These are phyloP conservation scores for Fusarium sp. DNA, from an alignment of 2,329 filamentous ascomycete genomes.

Conservation along the genomic window DNA sequence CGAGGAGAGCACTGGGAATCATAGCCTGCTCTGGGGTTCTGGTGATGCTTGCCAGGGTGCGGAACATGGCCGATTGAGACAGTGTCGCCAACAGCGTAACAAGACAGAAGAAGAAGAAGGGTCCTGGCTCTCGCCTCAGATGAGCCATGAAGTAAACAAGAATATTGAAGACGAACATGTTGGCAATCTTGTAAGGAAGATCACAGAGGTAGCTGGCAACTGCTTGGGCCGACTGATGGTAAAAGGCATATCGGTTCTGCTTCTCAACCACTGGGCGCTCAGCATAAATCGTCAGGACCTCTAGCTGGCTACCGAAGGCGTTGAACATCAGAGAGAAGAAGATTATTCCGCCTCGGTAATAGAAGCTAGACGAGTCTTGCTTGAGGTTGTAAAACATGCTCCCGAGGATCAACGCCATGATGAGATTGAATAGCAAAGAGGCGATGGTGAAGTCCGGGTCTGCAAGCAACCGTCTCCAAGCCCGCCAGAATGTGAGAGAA, in stretches of 20 bases:
- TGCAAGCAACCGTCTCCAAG: conserved; percentile 51
- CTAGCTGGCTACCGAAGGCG: conserved; percentile 52
- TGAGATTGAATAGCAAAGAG: conserved; percentile 55
- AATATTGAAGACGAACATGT: conserved; percentile 42
- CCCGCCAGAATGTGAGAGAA: conserved; percentile 53
- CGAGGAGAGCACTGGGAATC: conserved; percentile 63
- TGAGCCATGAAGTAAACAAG: conserved; percentile 73
- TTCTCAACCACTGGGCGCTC: conserved; percentile 49
- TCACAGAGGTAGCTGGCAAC: conserved; percentile 42
- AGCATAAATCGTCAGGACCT: conserved; percentile 51
- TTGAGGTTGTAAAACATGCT: conserved; percentile 60
- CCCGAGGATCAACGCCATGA: conserved; percentile 62
- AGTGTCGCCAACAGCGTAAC: too few relatives aligned
- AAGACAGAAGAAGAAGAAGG: conserved; percentile 72
- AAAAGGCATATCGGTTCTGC: conserved; percentile 49
- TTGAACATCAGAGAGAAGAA: conserved; percentile 64
- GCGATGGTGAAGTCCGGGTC: conserved; percentile 53
- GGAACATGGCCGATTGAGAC: too few relatives aligned
- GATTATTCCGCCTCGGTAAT: conserved; percentile 57
- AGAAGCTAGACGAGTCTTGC: conserved; percentile 56
- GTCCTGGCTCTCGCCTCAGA: conserved; percentile 63
- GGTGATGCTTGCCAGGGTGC: too few relatives aligned
- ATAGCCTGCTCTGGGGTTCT: too few relatives aligned
- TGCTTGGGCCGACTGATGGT: conserved; percentile 47
- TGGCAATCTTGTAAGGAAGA: conserved; percentile 40